Base-by-base conservation (phyloP, 176 grass and related monocot species). In the Phyllostachys edulis region DNA sequence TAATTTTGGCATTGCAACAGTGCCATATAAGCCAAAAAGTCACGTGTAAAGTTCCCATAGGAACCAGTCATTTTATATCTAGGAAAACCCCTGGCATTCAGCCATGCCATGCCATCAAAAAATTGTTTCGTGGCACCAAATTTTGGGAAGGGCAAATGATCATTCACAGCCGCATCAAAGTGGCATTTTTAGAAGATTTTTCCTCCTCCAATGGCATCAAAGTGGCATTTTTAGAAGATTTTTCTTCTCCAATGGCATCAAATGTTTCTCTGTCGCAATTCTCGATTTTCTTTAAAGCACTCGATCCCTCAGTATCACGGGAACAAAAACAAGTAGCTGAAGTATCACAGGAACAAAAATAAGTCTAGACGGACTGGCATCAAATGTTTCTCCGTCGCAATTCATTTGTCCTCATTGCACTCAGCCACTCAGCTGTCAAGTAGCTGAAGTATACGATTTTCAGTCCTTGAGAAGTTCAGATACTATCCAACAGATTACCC, bases 371-470 rank as follows among this genome's bases (percentile, higher is more conserved):
- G n/a, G 18, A 62, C 37, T 63, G 29, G 29, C 29, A 29, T 29
- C 0, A 29, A 1, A 29, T 29, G 29, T 1, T 29, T 29, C 29
- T 29, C 29, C 29, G 29, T 29, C 29, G 29, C 29, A 29, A 76
- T n/a, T 80, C 9, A 12, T 11, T 41, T 4, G n/a, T 15, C 1
- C 42, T 21, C 51, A 57, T 45, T 27, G 55, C 15, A 64, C 65
- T 71, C 38, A 27, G 39, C 44, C 14, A 71, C 64, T 70, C 39
- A 29, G 29, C 24, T 77, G 17, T 46, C 36, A 27, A 76, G 17
- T 5, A 78, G 66, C 87, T 64, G 23, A 70, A 76, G 42, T 37
- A 82, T 49, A 86, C 27, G 23, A 63, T 54, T 56, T 64, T 42
- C 77, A 56, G 69, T 59, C 50, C 70, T 69, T 78, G 1, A 29